Evolutionary conservation across 768 basidiomycete species (phyloP), one percentile per base, ranked within the genome.

Genomic region (Phylloporus sp.): DNA sequence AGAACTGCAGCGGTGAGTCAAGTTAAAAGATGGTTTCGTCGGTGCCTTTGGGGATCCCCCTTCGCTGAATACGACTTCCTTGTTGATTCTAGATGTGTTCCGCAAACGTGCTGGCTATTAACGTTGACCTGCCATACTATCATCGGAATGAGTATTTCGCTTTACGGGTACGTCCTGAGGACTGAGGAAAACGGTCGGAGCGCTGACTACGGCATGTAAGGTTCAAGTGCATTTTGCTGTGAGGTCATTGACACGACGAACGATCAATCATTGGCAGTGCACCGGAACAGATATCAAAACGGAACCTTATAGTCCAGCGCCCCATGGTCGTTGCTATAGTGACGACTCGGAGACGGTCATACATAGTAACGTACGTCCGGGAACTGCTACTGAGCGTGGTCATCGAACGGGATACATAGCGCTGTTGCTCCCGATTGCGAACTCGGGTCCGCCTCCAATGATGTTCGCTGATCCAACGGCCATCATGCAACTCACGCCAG

Each of bases 301-400:
- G 28, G 35, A 41, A 24, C 3, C 2, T 15, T n/a, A 15, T 39
- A 44, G n/a, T n/a, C n/a, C n/a, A n/a, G n/a, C n/a, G n/a, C n/a
- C 51, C 48, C 42, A 44, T 20, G 18, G 3, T 32, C 18, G 50
- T 27, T 29, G 28, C 38, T 37, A 18, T 3, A 40, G n/a, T n/a
- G n/a, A n/a, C 26, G 42, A n/a, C 41, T n/a, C n/a, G n/a, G n/a
- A n/a, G n/a, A 53, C n/a, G 17, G 41, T 47, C 3, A 53, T 27
- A 17, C 33, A n/a, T n/a, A n/a, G n/a, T n/a, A n/a, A n/a, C n/a
- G 37, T 6, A 48, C 29, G 23, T 39, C 22, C 14, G 51, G 44
- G 38, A 53, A 48, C 18, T 26, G 53, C 13, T 17, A 22, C 26
- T 48, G 53, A 24, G 51, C 18, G 1, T 26, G 34, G 10, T 9